Conservation (phyloP, 805 yeast species). For the Myxozyma melibiosi region DNA sequence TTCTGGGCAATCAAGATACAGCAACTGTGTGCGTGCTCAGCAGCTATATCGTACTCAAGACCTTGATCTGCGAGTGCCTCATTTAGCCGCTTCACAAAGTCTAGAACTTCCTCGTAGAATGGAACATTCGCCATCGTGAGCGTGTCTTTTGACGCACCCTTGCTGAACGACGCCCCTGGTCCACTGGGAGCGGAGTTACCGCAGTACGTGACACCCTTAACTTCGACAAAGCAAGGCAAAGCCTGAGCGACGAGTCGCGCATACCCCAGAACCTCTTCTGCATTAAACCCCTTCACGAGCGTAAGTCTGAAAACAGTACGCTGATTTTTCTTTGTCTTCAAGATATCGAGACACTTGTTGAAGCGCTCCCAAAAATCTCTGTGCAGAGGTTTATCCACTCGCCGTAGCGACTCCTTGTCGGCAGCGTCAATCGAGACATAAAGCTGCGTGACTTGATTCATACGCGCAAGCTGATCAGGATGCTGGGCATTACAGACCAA, state of each 20-base stretch:
- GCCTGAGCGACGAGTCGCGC: slow-evolving; percentile 86
- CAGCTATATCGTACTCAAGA: slow-evolving; percentile 77
- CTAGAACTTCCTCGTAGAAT: slow-evolving; percentile 84
- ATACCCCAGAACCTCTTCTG: slow-evolving; percentile 75
- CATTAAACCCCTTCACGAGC: slow-evolving; percentile 88
- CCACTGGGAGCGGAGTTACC: slow-evolving; percentile 87
- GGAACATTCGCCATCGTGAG: slow-evolving; percentile 95
- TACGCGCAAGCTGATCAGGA: slow-evolving; percentile 73
- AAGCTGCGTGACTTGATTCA: slow-evolving; percentile 81
- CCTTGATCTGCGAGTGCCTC: slow-evolving; percentile 67
- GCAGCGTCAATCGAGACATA: slow-evolving; percentile 94
- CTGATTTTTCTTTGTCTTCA: slow-evolving; percentile 69
- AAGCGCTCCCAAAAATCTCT: slow-evolving; percentile 93
- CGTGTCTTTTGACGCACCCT: slow-evolving; percentile 21
- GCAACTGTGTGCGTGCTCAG: slow-evolving; percentile 95
- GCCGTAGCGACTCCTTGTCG: slow-evolving; percentile 75
- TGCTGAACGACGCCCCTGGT: slow-evolving; percentile 21
- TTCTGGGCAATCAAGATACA: slow-evolving; percentile 81
- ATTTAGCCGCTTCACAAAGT: slow-evolving; percentile 66
- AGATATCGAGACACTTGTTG: slow-evolving; percentile 74
- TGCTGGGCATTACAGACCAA: slow-evolving; percentile 96
- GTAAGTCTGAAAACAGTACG: slow-evolving; percentile 91
- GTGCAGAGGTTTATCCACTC: slow-evolving; percentile 84
- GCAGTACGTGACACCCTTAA: slow-evolving; percentile 94
- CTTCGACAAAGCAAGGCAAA: slow-evolving; percentile 83